Conservation (phyloP, 495 filamentous ascomycete genomes). For the Stereocaulon alpinum region DNA sequence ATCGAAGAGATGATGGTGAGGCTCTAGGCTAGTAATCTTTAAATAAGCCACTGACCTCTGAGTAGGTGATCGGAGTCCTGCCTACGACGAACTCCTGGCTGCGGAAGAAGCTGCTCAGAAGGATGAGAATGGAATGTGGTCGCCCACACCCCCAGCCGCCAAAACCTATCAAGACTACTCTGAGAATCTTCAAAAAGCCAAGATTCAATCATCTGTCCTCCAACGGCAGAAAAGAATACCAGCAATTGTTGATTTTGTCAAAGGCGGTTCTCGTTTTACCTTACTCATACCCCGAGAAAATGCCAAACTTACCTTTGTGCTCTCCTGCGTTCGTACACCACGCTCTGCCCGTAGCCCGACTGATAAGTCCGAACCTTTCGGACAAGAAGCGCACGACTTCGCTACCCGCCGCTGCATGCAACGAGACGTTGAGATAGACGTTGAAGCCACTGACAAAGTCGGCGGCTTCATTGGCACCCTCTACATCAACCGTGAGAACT, state of each 20-base stretch:
- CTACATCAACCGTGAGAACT: slow-evolving; percentile 90
- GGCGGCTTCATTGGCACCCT: slow-evolving; percentile 96
- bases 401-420: slow-evolving; percentile 82
- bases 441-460: slow-evolving; percentile 89
- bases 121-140: slow-evolving; percentile 91
- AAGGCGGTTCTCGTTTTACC: slow-evolving; percentile 88
- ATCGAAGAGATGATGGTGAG: slow-evolving; percentile 67
- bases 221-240: slow-evolving; percentile 87
- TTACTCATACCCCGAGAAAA: slow-evolving; percentile 87
- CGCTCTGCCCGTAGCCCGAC: slow-evolving; percentile 67
- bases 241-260: slow-evolving; percentile 92
- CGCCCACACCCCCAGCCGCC: slow-evolving; percentile 65
- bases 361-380: slow-evolving; percentile 86
- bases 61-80: slow-evolving; percentile 68
- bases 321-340: slow-evolving; percentile 89
- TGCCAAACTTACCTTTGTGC: slow-evolving; percentile 88
- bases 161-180: slow-evolving; percentile 82
- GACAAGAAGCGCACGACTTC: slow-evolving; percentile 86
- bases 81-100: slow-evolving; percentile 84
- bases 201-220: slow-evolving; percentile 76
- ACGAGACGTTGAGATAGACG: slow-evolving; percentile 91
- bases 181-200: slow-evolving; percentile 87
- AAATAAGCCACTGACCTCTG: neutral
- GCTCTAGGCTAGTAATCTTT: neutral
- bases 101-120: slow-evolving; percentile 80